Percentiles rank a stretch among this genome's conserved stretches.
These are phyloP conservation scores for Nepenthes alata DNA, from an alignment of 179 eudicot species.

Conservation along the genomic window DNA sequence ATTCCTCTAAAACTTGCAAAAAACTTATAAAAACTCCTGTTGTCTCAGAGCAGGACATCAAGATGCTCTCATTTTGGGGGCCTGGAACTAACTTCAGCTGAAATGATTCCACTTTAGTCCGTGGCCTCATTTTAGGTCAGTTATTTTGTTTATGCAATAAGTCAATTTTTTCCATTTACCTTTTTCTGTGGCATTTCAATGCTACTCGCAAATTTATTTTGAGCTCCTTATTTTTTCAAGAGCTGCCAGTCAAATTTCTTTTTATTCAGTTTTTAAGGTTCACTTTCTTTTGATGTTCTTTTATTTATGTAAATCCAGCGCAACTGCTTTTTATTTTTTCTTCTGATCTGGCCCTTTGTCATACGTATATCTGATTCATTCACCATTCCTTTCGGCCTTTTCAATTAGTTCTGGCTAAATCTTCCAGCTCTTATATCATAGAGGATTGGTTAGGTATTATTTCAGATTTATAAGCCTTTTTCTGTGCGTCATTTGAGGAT, in stretches of 20 bases:
- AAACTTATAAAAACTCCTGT: conserved; percentile 59
- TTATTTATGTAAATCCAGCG: conserved; percentile 6
- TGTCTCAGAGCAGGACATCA: conserved; percentile 90
- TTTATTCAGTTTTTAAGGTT: conserved; percentile 12
- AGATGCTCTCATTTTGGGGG: conserved; percentile 96
- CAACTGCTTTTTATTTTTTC: background rate
- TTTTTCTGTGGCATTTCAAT: conserved; percentile 42
- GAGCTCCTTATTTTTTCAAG: conserved; percentile 18
- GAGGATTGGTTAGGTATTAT: too few species aligned
- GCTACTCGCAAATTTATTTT: conserved; percentile 41
- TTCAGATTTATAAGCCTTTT: too few species aligned
- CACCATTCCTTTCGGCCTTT: too few species aligned
- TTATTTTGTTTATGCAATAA: conserved; percentile 53
- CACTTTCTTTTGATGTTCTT: conserved; percentile 8
- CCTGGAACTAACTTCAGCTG: conserved; percentile 95
- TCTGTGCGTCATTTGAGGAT: too few species aligned
- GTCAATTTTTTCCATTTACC: conserved; percentile 26
- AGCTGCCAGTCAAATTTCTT: conserved; percentile 19
- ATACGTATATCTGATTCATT: background rate
- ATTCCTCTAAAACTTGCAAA: conserved; percentile 34
- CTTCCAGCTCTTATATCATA: too few species aligned
- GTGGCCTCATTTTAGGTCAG: conserved; percentile 95
- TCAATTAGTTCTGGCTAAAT: too few species aligned
- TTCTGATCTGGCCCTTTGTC: conserved; percentile 1
- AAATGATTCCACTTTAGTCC: conserved; percentile 87